Conservation (phyloP, 768 basidiomycete species). For the Cantharellus anzutake region DNA sequence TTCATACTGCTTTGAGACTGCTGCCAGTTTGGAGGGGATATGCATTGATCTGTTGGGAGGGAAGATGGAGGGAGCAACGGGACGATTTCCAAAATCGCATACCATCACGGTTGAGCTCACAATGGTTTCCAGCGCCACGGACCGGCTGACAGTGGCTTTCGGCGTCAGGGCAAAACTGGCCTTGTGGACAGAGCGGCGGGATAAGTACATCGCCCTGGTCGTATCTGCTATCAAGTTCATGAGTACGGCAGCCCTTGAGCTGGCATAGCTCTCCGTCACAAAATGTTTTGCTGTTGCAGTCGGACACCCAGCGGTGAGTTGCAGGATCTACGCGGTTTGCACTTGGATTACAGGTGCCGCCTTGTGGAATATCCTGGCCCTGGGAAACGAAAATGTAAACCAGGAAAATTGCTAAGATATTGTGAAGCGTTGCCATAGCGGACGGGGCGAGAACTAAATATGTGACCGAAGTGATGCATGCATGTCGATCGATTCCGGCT, state of each 20-base stretch:
- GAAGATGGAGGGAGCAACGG: neutral
- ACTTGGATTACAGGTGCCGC: conserved; percentile 28
- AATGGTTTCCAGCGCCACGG: conserved; percentile 40
- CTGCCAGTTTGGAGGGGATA: conserved; percentile 30
- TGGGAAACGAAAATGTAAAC: neutral
- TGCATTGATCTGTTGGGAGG: conserved; percentile 48
- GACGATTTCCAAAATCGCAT: conserved; percentile 9
- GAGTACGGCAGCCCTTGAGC: conserved; percentile 48
- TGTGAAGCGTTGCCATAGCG: no score
- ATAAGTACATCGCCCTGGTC: conserved; percentile 12
- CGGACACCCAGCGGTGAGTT: conserved; percentile 62
- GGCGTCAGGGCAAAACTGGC: conserved; percentile 73
- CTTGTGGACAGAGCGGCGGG: conserved; percentile 40
- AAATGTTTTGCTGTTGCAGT: conserved; percentile 58
- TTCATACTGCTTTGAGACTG: neutral
- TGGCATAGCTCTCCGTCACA: conserved; percentile 38
- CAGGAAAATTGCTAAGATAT: no score
- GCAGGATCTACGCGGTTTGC: conserved; percentile 53
- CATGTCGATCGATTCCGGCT: no score
- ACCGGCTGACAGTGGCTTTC: conserved; percentile 44
- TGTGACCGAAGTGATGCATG: no score
- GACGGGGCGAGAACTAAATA: no score
- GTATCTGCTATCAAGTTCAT: conserved; percentile 21
- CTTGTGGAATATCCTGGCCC: conserved; percentile 22
- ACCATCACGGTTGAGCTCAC: conserved; percentile 83